Evolutionary conservation across 176 grass and related monocot genomes (phyloP), one percentile per base, ranked within the genome.

Genomic region (Coix lacrymajobi): DNA sequence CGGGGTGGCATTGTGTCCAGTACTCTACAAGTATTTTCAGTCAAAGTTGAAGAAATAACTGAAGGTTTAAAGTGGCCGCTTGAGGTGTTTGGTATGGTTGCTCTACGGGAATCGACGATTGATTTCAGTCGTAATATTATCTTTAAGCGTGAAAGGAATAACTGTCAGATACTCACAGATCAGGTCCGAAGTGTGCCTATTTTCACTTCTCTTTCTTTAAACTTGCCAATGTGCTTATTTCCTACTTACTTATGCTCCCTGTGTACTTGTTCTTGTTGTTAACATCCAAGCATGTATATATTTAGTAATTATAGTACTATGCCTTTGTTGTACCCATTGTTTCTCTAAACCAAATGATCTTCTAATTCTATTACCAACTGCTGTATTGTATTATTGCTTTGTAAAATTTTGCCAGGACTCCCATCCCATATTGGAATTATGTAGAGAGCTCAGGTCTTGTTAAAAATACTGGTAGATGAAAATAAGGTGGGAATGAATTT

Each of bases 61-160:
- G 49, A 26, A 75, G 73, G 48, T 75, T 57, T 75, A 37, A 17
- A 25, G 11, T 75, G 48, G 48, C 73, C 73, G 11, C 48, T 75
- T 6, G 19, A 75, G 32, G 73, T 75, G 73, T 75, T 24, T 57
- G 73, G 73, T 57, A 15, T 25, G 73, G 49, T 57, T 57, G 73
- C 73, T 1, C 19, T 75, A 14, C 49, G 73, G 0, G 73, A 75
- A 31, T 7, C 48, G 11, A 13, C 48, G 11, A 13, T 37, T 1
- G 73, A 75, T 37, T 6, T 11, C 8, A 45, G 40, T 4, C 54
- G 73, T 20, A 75, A 75, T 75, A 57, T 75, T 75, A 75, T 75
- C 51, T 75, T 75, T 5, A 25, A 75, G 31, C 49, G 73, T 0
- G 20, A 38, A 56, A 37, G 48, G 11, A 19, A 75, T n/a, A 57